A percentile compares a stretch with the other conserved stretches of the same genome.
Conservation (phyloP, 768 basidiomycete genomes). For the Pisolithus sp. region DNA sequence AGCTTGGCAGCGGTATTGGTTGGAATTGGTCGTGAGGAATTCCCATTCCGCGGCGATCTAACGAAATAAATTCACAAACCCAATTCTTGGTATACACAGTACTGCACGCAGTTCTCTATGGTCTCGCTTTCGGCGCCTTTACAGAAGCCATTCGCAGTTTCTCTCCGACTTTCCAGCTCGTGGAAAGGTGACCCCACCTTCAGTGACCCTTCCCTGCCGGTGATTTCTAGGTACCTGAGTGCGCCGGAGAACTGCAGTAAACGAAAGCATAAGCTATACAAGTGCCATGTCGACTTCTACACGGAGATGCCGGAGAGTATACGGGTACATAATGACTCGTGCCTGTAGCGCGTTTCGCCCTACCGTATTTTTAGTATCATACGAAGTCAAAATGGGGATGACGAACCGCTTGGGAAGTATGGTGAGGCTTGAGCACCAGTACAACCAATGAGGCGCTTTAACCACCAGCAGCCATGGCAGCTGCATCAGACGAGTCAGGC, state of each 20-base stretch:
- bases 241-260: slow-evolving; percentile 25
- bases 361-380: too few relatives aligned
- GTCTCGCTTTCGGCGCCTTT: slow-evolving; percentile 5
- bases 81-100: slow-evolving; percentile 11
- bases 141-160: slow-evolving; percentile 20
- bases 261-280: too few relatives aligned
- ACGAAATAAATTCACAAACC: slow-evolving; percentile 10
- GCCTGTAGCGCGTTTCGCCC: too few relatives aligned
- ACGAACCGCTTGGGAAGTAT: too few relatives aligned
- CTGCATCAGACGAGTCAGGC: too few relatives aligned
- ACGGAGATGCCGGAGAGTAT: too few relatives aligned
- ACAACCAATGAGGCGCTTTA: too few relatives aligned
- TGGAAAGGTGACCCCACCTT: slow-evolving; percentile 31
- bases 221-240: slow-evolving; percentile 28
- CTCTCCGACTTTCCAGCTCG: slow-evolving; percentile 34
- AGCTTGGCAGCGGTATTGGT: slow-evolving; percentile 17
- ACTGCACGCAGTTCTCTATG: neutral
- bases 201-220: slow-evolving; percentile 26
- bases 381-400: too few relatives aligned
- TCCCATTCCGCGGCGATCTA: slow-evolving; percentile 9
- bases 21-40: slow-evolving; percentile 20
- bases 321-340: too few relatives aligned
- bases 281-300: too few relatives aligned
- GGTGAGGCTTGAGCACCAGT: too few relatives aligned
- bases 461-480: too few relatives aligned